Conservation (phyloP, 2,329 filamentous ascomycete species). For the Cyphellophora europaea region DNA sequence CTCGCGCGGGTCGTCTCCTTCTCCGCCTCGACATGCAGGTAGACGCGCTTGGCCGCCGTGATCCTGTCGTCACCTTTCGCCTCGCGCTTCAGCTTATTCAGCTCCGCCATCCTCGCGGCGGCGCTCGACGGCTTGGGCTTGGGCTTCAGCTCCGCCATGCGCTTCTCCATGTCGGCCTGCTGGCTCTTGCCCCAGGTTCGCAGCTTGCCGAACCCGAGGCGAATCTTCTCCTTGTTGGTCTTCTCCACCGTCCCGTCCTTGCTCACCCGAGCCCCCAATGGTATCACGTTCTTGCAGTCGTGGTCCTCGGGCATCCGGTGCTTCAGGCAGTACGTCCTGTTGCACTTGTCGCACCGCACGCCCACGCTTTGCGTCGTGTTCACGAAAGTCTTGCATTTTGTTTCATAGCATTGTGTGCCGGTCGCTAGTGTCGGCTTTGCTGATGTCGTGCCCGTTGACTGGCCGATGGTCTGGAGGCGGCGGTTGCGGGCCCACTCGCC, state of each 20-base stretch:
- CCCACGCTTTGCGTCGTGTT: conserved; percentile 41
- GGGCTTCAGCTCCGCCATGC: conserved; percentile 33
- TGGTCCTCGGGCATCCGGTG: conserved; percentile 58
- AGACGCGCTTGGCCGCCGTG: conserved; percentile 73
- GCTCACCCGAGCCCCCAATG: conserved; percentile 41
- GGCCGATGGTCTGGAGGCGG: conserved; percentile 21
- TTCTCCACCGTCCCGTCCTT: conserved; percentile 9
- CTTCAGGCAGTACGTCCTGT: conserved; percentile 40
- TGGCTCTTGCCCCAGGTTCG: conserved; percentile 73
- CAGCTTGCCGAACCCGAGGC: conserved; percentile 66
- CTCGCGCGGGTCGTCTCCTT: conserved; percentile 70
- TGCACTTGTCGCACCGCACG: conserved; percentile 41
- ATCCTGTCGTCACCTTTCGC: conserved; percentile 87
- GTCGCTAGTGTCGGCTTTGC: conserved; percentile 47
- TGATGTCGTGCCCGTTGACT: conserved; percentile 21
- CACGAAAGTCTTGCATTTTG: conserved; percentile 42
- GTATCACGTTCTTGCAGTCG: conserved; percentile 67
- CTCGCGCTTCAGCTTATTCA: conserved; percentile 71
- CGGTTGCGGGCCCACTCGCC: conserved; percentile 51
- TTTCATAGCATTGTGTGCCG: conserved; percentile 40
- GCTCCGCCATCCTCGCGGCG: conserved; percentile 56
- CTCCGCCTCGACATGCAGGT: conserved; percentile 81
- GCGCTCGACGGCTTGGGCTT: conserved; percentile 55
- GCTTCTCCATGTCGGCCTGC: conserved; percentile 44
- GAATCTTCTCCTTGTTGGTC: conserved; percentile 48